These are phyloP conservation scores for Clonostachys sp. DNA, from an alignment of 2,329 filamentous ascomycete genomes.

Conservation along the genomic window DNA sequence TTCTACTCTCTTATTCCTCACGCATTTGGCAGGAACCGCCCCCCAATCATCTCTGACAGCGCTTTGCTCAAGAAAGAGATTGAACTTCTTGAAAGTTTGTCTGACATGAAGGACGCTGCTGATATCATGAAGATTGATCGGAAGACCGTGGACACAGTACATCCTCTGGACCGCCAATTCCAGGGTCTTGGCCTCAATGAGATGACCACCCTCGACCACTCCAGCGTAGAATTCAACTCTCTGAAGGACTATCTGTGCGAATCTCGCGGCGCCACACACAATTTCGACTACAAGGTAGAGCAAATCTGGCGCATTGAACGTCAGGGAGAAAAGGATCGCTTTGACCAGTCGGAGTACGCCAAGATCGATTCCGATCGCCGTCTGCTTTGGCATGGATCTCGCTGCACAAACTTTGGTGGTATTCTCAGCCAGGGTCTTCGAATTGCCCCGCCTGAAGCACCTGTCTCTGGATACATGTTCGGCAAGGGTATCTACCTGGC, in stretches of 20 bases:
- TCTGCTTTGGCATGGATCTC: conserved; percentile 84
- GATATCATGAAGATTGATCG: conserved; percentile 68
- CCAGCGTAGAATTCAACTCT: conserved; percentile 58
- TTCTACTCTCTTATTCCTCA: conserved; percentile 85
- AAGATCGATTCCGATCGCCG: conserved; percentile 57
- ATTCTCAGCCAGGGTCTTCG: conserved; percentile 84
- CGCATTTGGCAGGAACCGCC: conserved; percentile 68
- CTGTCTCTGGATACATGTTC: conserved; percentile 80
- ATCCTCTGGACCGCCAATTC: conserved; percentile 70
- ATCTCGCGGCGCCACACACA: conserved; percentile 65
- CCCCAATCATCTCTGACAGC: conserved; percentile 59
- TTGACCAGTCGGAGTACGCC: conserved; percentile 50
- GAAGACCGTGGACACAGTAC: conserved; percentile 43
- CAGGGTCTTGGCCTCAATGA: conserved; percentile 67
- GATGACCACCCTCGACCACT: conserved; percentile 63
- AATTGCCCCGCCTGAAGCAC: conserved; percentile 84
- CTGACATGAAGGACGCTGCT: conserved; percentile 79
- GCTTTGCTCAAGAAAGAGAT: conserved; percentile 67
- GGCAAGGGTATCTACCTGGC: conserved; percentile 87
- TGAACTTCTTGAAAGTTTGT: conserved; percentile 73
- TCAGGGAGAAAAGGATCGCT: conserved; percentile 65
- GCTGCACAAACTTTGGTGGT: conserved; percentile 79
- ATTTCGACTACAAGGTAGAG: conserved; percentile 53
- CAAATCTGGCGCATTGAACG: conserved; percentile 83
- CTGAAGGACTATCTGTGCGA: conserved; percentile 64